These are phyloP conservation scores for Fusarium annulatum DNA, from an alignment of 2,329 filamentous ascomycete genomes.

Conservation along the genomic window DNA sequence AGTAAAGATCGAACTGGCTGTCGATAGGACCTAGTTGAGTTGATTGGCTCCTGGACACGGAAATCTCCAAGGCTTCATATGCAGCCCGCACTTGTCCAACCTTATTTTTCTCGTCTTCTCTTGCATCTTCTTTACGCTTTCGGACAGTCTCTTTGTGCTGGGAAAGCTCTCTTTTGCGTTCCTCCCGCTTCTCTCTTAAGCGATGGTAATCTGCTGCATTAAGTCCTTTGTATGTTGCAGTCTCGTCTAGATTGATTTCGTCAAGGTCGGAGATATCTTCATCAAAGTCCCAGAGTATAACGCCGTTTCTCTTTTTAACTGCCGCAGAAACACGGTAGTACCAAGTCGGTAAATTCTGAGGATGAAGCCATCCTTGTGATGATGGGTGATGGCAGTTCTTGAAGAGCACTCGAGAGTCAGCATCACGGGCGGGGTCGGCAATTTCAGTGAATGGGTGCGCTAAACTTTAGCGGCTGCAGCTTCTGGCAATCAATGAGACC, in stretches of 20 bases:
- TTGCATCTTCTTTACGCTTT: neutral
- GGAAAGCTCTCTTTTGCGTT: neutral
- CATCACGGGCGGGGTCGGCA: neutral
- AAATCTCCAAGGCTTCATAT: neutral
- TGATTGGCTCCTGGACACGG: neutral
- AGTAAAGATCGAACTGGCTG: constrained; percentile 9
- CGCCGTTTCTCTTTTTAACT: neutral
- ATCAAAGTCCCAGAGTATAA: neutral
- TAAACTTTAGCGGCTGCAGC: neutral
- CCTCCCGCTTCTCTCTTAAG: neutral
- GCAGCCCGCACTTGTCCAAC: neutral
- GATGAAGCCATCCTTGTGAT: neutral
- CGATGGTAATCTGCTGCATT: neutral
- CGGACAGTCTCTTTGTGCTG: neutral
- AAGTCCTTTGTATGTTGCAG: neutral
- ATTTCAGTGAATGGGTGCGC: neutral
- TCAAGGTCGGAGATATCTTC: constrained; percentile 9
- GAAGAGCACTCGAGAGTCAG: neutral
- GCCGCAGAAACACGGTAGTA: neutral
- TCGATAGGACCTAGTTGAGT: neutral
- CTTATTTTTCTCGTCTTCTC: neutral
- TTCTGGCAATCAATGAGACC: rapidly evolving
- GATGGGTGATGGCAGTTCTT: neutral
- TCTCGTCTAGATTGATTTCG: neutral
- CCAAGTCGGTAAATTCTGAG: neutral